These are phyloP conservation scores for Ceratocystis eucalypticola DNA, from an alignment of 2,329 filamentous ascomycete genomes.

Conservation along the genomic window DNA sequence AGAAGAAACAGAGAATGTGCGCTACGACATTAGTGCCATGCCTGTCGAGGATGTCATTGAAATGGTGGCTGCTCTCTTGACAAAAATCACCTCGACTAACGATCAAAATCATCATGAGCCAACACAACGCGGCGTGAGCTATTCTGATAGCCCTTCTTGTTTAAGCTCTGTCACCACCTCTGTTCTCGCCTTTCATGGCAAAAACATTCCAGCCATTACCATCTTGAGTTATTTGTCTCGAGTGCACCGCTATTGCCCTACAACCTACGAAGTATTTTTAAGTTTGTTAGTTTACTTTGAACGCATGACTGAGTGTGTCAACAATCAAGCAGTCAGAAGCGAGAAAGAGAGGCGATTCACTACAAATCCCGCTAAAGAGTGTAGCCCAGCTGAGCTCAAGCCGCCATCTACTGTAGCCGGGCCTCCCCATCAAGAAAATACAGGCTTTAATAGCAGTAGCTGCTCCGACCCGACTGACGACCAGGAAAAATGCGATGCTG, in stretches of 20 bases:
- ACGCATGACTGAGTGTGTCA: slow-evolving; percentile 94
- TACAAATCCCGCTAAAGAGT: neutral
- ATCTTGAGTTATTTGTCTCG: slow-evolving; percentile 90
- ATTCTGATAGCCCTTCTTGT: slow-evolving; percentile 22
- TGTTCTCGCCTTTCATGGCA: slow-evolving; percentile 92
- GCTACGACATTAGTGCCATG: slow-evolving; percentile 95
- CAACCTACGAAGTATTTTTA: slow-evolving; percentile 94
- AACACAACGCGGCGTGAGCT: slow-evolving; percentile 56
- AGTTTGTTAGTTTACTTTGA: slow-evolving; percentile 96
- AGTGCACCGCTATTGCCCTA: slow-evolving; percentile 98
- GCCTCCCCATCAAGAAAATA: neutral
- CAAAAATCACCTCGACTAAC: slow-evolving; percentile 95
- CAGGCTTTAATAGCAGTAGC: neutral
- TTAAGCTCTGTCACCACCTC: slow-evolving; percentile 35
- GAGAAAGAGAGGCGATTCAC: slow-evolving; percentile 30
- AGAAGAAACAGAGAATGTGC: slow-evolving; percentile 32
- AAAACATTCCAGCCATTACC: slow-evolving; percentile 93
- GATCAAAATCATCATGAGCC: slow-evolving; percentile 78
- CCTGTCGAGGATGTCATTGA: slow-evolving; percentile 95
- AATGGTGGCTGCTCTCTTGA: slow-evolving; percentile 92
- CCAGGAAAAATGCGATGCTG: neutral
- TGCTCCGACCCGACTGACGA: neutral
- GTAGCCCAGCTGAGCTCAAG: neutral
- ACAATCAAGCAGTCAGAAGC: slow-evolving; percentile 60
- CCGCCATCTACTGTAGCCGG: neutral